phyloP scores from a whole-genome alignment of 345 rosid genomes.

The Murraya paniculata region DNA sequence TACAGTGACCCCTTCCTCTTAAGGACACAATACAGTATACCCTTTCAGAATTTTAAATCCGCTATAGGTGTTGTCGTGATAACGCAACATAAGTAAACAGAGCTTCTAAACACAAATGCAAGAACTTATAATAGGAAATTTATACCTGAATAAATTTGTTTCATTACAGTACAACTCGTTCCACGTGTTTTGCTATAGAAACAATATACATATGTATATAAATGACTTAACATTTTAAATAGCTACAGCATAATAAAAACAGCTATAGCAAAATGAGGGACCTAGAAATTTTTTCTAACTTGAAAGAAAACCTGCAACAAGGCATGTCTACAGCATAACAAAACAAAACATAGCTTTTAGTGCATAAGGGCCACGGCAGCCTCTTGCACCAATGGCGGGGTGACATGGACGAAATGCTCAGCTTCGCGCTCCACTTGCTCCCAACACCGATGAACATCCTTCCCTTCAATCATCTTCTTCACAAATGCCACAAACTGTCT shows the following conservation, averaged over 20 bases:
- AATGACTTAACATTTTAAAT: neutral
- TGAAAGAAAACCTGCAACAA: neutral
- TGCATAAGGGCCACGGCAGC: constrained; percentile 70
- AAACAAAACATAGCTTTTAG: constrained; percentile 16
- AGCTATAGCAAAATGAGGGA: constrained; percentile 16
- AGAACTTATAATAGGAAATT: neutral
- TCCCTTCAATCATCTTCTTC: constrained; percentile 92
- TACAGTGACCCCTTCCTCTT: too few species aligned
- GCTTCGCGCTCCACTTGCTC: constrained; percentile 97
- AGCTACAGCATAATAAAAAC: constrained; percentile 27
- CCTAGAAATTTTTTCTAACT: constrained; percentile 4
- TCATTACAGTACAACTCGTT: neutral
- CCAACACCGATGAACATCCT: constrained; percentile 44
- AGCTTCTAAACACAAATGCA: too few species aligned
- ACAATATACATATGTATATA: constrained; percentile 4
- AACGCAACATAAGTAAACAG: too few species aligned
- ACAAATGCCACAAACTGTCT: constrained; percentile 80
- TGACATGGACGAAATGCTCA: constrained; percentile 70
- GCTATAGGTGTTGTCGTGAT: too few species aligned
- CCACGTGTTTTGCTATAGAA: neutral
- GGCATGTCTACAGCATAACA: neutral
- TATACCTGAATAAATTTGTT: neutral
- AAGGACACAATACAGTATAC: too few species aligned
- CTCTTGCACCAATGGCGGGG: constrained; percentile 72
- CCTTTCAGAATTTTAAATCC: too few species aligned